A percentile compares a stretch with the other conserved stretches of the same genome.
phyloP scores from a whole-genome alignment of 768 basidiomycete genomes.

The Dioszegia hungarica region DNA sequence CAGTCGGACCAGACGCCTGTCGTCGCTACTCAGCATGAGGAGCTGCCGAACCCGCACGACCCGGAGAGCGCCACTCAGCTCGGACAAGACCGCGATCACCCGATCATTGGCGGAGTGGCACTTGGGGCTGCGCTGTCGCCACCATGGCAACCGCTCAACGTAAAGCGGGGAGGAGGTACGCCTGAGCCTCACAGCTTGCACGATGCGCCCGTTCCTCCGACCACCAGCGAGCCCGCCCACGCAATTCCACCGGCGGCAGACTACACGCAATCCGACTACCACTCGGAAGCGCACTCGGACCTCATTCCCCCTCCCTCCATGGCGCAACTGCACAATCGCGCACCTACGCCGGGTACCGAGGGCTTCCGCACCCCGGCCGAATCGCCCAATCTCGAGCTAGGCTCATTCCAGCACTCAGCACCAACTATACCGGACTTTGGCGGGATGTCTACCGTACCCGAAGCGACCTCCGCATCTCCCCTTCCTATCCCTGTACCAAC shows the following conservation, averaged over 20 bases:
- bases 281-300: neutral
- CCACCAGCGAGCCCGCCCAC: neutral
- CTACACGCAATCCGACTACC: neutral
- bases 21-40: neutral
- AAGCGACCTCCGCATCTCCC: neutral
- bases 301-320: constrained; percentile 6
- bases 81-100: no score
- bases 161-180: constrained; percentile 26
- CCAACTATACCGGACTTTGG: neutral
- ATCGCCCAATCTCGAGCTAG: neutral
- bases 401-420: neutral
- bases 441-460: no score
- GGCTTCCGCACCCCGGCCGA: constrained; percentile 15
- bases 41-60: neutral
- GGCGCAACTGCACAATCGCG: neutral
- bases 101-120: neutral
- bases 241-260: neutral
- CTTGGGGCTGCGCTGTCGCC: neutral
- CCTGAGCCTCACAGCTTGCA: constrained; percentile 1
- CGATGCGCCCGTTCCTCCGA: constrained; percentile 1
- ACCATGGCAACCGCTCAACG: constrained; percentile 40
- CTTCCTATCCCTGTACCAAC: neutral
- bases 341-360: constrained; percentile 3
- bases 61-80: neutral
- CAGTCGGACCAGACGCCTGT: constrained; percentile 7